These are phyloP conservation scores for Dalbergia oliveri DNA, from an alignment of 306 rosid genomes.

Conservation along the genomic window DNA sequence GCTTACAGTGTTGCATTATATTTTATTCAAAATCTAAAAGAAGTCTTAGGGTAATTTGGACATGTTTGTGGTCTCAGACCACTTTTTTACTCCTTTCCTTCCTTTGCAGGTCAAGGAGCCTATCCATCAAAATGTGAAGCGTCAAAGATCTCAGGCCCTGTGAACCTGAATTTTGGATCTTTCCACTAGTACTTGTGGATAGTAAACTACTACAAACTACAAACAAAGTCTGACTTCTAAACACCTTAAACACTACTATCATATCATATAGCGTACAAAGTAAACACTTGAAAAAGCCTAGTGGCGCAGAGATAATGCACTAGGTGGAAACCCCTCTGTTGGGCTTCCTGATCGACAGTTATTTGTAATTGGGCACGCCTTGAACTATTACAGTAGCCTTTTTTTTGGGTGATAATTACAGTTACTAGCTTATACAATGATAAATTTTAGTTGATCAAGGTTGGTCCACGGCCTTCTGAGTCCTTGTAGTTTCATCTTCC, in stretches of 20 bases:
- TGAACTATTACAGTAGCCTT: neutral
- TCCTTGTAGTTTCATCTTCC: conserved; percentile 22
- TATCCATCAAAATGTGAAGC: conserved; percentile 78
- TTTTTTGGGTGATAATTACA: neutral
- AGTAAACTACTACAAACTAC: neutral
- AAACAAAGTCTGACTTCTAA: conserved; percentile 7
- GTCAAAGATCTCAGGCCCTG: conserved; percentile 73
- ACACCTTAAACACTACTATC: conserved; percentile 22
- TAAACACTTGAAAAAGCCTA: neutral
- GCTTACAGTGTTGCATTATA: conserved; percentile 14
- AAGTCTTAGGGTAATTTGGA: conserved; percentile 16
- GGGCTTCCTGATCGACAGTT: neutral
- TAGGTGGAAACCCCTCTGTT: neutral
- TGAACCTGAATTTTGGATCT: conserved; percentile 42
- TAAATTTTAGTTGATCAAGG: conserved; percentile 26
- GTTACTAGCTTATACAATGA: neutral
- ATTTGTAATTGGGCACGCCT: conserved; percentile 11
- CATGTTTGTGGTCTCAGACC: conserved; percentile 15
- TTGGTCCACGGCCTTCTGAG: neutral
- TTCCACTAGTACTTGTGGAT: conserved; percentile 22
- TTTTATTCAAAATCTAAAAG: conserved; percentile 10
- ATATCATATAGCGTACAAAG: conserved; percentile 5
- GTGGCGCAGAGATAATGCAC: neutral
- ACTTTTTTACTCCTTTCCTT: neutral
- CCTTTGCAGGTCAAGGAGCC: conserved; percentile 88